Evolutionary conservation across 2,329 filamentous ascomycete species (phyloP).

Genomic region (Talaromyces sp.): DNA sequence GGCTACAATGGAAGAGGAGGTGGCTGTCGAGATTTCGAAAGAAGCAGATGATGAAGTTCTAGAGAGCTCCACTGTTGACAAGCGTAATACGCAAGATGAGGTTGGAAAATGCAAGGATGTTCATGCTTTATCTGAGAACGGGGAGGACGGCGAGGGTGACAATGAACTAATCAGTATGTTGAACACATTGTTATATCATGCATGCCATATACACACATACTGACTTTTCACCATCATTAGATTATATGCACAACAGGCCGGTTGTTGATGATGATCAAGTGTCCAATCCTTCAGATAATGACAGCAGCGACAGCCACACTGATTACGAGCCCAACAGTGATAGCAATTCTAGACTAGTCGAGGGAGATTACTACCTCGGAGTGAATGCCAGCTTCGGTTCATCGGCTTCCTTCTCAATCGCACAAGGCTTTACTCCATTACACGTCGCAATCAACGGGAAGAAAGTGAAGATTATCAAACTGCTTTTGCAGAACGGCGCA

Average conservation of each 20-base stretch:
- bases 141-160: background rate
- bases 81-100: background rate
- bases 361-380: background rate
- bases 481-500: slow-evolving; percentile 5
- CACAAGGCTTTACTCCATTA: background rate
- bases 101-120: background rate
- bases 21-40: background rate
- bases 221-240: background rate
- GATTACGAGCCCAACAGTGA: background rate
- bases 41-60: background rate
- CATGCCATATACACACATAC: background rate
- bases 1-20: background rate
- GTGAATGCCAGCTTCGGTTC: background rate
- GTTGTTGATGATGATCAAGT: background rate
- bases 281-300: background rate
- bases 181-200: background rate
- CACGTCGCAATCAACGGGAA: background rate
- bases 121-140: background rate
- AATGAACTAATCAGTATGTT: background rate
- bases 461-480: background rate
- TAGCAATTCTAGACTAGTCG: background rate
- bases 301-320: background rate
- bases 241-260: background rate
- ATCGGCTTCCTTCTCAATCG: background rate
- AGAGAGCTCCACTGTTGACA: background rate